phyloP scores from a whole-genome alignment of 345 rosid species.

The Camelina hispida region DNA sequence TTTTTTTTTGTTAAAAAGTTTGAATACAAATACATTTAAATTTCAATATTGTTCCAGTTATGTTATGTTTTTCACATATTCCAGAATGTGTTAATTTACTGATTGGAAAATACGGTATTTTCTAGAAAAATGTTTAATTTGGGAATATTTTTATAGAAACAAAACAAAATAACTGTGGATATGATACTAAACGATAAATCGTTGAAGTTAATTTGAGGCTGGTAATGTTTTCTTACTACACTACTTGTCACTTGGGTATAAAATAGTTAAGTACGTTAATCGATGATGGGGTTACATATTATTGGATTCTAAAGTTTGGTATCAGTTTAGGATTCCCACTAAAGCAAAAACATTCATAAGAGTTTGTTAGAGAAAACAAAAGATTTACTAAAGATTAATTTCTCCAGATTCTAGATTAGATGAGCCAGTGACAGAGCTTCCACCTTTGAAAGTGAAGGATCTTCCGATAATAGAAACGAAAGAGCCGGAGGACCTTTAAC shows the following conservation, averaged over 20 bases:
- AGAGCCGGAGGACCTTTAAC: slow-evolving; percentile 25
- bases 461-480: slow-evolving; percentile 39
- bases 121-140: background rate
- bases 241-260: background rate
- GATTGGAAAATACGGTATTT: background rate
- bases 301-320: background rate
- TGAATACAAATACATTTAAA: too few species aligned
- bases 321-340: background rate
- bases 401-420: slow-evolving; percentile 49
- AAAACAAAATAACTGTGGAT: background rate
- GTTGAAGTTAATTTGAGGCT: background rate
- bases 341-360: background rate
- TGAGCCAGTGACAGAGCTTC: slow-evolving; percentile 48
- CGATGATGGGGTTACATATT: background rate
- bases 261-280: background rate
- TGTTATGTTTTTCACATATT: too few species aligned
- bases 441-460: slow-evolving; percentile 56
- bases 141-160: background rate
- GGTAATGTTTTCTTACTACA: background rate
- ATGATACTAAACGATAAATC: background rate
- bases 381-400: background rate
- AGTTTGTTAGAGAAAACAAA: background rate
- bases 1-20: too few species aligned
- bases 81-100: too few species aligned
- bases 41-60: too few species aligned